Evolutionary conservation across 768 basidiomycete species (phyloP).

Genomic region (Podaxis sp.): DNA sequence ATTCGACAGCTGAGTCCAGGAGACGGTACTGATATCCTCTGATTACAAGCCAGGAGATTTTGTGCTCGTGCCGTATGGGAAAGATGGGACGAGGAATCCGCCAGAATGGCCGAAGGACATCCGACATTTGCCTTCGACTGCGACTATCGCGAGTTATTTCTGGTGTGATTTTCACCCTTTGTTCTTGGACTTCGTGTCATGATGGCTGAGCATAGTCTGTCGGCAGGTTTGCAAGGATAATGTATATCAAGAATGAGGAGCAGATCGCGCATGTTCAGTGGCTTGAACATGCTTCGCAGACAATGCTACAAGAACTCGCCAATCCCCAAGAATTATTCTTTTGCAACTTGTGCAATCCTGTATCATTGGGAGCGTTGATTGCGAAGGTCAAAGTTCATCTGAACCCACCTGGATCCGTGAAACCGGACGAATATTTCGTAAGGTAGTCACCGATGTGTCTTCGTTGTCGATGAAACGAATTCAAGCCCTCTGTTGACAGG

Average conservation of each 20-base stretch:
- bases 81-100: constrained; percentile 25
- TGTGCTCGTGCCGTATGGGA: constrained; percentile 39
- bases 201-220: not conserved
- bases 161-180: constrained; percentile 38
- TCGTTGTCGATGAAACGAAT: not conserved
- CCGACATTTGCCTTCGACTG: constrained; percentile 29
- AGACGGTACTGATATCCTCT: not conserved
- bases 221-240: constrained; percentile 64
- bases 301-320: constrained; percentile 54
- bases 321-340: constrained; percentile 65
- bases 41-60: constrained; percentile 55
- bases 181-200: not conserved
- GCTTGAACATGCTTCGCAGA: constrained; percentile 67
- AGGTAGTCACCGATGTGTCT: not conserved
- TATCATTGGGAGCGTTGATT: constrained; percentile 35
- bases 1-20: not conserved
- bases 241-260: constrained; percentile 41
- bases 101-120: constrained; percentile 23
- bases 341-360: constrained; percentile 45
- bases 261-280: constrained; percentile 62
- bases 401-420: constrained; percentile 6
- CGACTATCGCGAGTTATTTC: constrained; percentile 53
- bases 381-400: constrained; percentile 46
- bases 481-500: constrained; percentile 23
- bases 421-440: constrained; percentile 15